A percentile compares a stretch with the other conserved stretches of the same genome.
phyloP scores from a whole-genome alignment of 2,329 filamentous ascomycete genomes.

The Leptosphaerulina australis region DNA sequence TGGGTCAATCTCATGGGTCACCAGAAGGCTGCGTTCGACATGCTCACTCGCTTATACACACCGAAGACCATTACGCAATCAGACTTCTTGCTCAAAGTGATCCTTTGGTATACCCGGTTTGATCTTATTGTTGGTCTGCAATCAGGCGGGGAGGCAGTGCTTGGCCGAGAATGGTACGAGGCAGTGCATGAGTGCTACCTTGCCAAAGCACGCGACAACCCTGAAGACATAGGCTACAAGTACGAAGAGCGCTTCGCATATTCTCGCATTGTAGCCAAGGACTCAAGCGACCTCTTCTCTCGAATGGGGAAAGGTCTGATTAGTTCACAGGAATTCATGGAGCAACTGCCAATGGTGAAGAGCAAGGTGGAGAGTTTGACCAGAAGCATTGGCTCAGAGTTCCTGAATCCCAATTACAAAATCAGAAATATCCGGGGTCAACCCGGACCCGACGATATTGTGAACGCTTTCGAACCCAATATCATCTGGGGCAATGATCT shows the following conservation, averaged over 20 bases:
- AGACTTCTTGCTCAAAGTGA: conserved; percentile 71
- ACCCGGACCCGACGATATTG: conserved; percentile 67
- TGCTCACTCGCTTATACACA: conserved; percentile 78
- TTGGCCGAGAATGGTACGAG: conserved; percentile 80
- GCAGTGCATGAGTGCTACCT: conserved; percentile 67
- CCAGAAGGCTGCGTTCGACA: conserved; percentile 84
- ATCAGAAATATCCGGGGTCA: conserved; percentile 68
- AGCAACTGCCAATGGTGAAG: conserved; percentile 60
- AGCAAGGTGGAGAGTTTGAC: conserved; percentile 52
- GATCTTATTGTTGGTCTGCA: conserved; percentile 85
- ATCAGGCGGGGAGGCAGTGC: conserved; percentile 74
- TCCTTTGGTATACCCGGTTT: conserved; percentile 90
- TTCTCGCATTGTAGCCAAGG: conserved; percentile 75
- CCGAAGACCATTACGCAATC: conserved; percentile 76
- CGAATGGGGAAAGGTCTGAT: conserved; percentile 69
- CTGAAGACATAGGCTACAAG: conserved; percentile 67
- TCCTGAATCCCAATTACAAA: conserved; percentile 66
- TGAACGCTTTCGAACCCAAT: conserved; percentile 73
- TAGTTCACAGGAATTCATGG: conserved; percentile 66
- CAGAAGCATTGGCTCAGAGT: conserved; percentile 63
- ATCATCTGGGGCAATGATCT: conserved; percentile 70
- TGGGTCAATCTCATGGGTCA: conserved; percentile 94
- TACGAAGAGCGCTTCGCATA: conserved; percentile 70
- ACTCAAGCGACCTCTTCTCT: conserved; percentile 80
- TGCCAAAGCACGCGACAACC: conserved; percentile 63